Evolutionary conservation across 352 stramenopile genomes (phyloP).

Genomic region (Pythium myriotylum): DNA sequence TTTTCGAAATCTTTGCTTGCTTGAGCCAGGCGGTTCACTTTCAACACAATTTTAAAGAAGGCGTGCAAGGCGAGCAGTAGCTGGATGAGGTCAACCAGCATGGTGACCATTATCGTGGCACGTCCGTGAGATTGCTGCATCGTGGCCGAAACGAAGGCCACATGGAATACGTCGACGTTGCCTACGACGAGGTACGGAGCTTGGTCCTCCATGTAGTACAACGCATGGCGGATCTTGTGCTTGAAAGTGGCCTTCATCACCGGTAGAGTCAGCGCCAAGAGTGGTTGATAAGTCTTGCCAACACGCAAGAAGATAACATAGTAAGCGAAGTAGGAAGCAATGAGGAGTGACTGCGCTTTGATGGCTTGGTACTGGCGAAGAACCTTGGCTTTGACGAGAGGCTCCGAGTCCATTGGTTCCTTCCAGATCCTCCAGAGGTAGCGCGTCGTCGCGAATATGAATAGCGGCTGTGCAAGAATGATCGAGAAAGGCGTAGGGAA

Average conservation of each 20-base stretch:
- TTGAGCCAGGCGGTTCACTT: too few relatives aligned
- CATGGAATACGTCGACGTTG: conserved; percentile 26
- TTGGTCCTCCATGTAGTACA: conserved; percentile 17
- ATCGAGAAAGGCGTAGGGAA: conserved; percentile 13
- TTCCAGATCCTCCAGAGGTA: conserved; percentile 5
- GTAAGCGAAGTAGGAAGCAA: conserved; percentile 5
- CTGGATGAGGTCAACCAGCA: conserved; percentile 10
- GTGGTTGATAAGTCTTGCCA: neutral
- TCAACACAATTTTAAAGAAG: too few relatives aligned
- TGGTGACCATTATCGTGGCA: neutral
- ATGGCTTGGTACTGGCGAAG: neutral
- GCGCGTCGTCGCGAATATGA: neutral
- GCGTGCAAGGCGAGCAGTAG: too few relatives aligned
- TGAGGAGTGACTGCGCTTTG: neutral
- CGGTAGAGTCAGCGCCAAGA: conserved; percentile 2
- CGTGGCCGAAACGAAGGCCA: conserved; percentile 12
- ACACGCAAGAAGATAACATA: too few relatives aligned
- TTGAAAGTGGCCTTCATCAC: conserved; percentile 23
- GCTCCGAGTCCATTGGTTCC: neutral
- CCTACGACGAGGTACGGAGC: conserved; percentile 8
- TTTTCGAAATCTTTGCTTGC: too few relatives aligned
- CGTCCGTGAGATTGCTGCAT: conserved; percentile 11
- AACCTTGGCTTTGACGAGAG: neutral
- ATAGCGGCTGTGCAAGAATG: neutral
- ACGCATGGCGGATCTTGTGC: conserved; percentile 2